Conservation (phyloP, 108 stramenopile species). For the Fragilariopsis cylindrus region DNA sequence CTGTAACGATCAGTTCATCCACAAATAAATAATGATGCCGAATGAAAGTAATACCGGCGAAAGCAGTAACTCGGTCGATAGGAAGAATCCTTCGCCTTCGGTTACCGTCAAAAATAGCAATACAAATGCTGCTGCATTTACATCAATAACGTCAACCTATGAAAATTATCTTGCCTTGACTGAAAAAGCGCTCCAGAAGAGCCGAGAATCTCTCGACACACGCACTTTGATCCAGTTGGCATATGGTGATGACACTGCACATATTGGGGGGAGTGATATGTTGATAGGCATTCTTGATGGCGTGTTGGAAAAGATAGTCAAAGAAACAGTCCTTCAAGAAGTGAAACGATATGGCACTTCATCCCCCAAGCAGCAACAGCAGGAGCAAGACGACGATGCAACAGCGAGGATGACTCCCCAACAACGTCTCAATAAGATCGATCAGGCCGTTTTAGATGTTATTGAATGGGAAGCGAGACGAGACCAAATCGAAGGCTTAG, state of each 20-base stretch:
- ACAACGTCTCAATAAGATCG: slow-evolving; percentile 10
- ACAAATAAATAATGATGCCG: too few species aligned
- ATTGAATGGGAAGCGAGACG: slow-evolving; percentile 24
- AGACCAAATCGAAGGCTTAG: slow-evolving; percentile 24
- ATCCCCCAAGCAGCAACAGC: neutral
- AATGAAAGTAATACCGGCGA: neutral
- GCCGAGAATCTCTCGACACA: slow-evolving; percentile 29
- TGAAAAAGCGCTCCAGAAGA: slow-evolving; percentile 16
- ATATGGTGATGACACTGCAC: slow-evolving; percentile 32
- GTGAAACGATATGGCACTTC: slow-evolving; percentile 13
- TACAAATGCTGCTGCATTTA: neutral
- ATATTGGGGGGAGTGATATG: slow-evolving; percentile 32
- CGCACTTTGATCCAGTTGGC: slow-evolving; percentile 14
- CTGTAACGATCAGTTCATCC: too few species aligned
- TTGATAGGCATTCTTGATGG: slow-evolving; percentile 32
- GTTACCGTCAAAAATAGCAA: too few species aligned
- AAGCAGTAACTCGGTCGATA: neutral
- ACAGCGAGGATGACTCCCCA: neutral
- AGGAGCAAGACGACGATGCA: slow-evolving; percentile 12
- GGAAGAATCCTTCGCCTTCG: too few species aligned
- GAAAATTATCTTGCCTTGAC: slow-evolving; percentile 4
- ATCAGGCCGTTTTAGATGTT: slow-evolving; percentile 14
- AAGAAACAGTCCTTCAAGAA: slow-evolving; percentile 25
- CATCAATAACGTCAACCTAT: neutral
- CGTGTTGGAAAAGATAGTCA: slow-evolving; percentile 28